phyloP scores from a whole-genome alignment of 2,329 filamentous ascomycete genomes.

The Monilinia laxa region DNA sequence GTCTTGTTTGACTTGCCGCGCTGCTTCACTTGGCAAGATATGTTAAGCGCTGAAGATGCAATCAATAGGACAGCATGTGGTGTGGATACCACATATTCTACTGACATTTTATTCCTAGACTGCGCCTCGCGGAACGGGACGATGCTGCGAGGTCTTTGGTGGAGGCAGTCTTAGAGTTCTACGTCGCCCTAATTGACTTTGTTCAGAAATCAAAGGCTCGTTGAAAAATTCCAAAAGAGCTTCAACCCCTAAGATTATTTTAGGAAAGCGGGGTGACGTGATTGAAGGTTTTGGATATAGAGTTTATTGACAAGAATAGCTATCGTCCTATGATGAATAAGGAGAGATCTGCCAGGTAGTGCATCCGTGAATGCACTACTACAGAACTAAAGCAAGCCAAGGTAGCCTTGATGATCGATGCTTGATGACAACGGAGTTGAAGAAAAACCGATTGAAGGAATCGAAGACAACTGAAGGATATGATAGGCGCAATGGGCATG shows the following conservation, averaged over 20 bases:
- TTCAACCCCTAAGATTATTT: neutral
- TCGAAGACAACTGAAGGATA: neutral
- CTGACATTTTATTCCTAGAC: conserved; percentile 9
- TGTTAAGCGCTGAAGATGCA: conserved; percentile 19
- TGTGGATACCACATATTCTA: neutral
- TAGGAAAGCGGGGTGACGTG: neutral
- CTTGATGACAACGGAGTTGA: conserved; percentile 6
- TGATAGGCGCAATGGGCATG: neutral
- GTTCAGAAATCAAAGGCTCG: neutral
- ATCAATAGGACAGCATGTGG: neutral
- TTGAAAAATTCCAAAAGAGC: neutral
- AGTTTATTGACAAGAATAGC: neutral
- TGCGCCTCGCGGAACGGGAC: conserved; percentile 24
- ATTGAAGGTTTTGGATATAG: neutral
- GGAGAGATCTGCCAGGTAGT: neutral
- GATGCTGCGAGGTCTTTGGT: conserved; percentile 18
- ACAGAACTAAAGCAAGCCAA: neutral
- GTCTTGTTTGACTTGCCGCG: conserved; percentile 14
- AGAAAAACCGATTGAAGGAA: neutral
- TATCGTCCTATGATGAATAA: neutral
- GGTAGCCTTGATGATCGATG: neutral
- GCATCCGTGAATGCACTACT: neutral
- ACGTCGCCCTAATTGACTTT: neutral
- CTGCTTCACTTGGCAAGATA: conserved; percentile 4
- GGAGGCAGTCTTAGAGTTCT: conserved; percentile 9